Percentiles rank a stretch among this genome's conserved stretches.
Conservation (phyloP, 805 yeast species). For the Zygosaccharomyces bailii region DNA sequence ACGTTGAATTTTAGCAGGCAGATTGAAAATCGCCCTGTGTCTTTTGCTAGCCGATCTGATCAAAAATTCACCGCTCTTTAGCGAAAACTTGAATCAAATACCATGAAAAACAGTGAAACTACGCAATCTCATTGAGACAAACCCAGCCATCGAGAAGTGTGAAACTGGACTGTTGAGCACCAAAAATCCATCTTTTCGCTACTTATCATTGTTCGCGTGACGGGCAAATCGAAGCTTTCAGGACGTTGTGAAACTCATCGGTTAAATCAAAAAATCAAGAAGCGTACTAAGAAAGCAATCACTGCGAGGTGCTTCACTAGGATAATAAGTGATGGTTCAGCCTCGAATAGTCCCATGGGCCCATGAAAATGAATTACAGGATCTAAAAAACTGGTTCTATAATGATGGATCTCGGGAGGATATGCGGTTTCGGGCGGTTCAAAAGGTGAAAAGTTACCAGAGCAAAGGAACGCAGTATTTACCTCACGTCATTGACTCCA, state of each 20-base stretch:
- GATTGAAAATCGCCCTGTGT: too few relatives aligned
- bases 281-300: neutral
- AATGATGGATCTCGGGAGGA: slow-evolving; percentile 34
- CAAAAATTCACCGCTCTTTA: too few relatives aligned
- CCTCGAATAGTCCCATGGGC: slow-evolving; percentile 41
- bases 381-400: slow-evolving; percentile 52
- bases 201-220: neutral
- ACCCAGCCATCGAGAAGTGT: neutral
- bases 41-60: too few relatives aligned
- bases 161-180: neutral
- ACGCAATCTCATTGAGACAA: too few relatives aligned
- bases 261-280: neutral
- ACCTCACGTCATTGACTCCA: slow-evolving; percentile 71
- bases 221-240: neutral
- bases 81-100: too few relatives aligned
- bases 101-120: too few relatives aligned
- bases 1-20: too few relatives aligned
- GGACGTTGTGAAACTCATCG: too few relatives aligned
- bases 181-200: neutral
- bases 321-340: slow-evolving; percentile 17
- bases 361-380: slow-evolving; percentile 41
- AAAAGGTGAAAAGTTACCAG: slow-evolving; percentile 49
- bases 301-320: neutral
- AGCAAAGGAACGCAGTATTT: slow-evolving; percentile 53
- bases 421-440: slow-evolving; percentile 44